Evolutionary conservation across 2,329 filamentous ascomycete genomes (phyloP).

Genomic region (Ophiostoma perfectum): DNA sequence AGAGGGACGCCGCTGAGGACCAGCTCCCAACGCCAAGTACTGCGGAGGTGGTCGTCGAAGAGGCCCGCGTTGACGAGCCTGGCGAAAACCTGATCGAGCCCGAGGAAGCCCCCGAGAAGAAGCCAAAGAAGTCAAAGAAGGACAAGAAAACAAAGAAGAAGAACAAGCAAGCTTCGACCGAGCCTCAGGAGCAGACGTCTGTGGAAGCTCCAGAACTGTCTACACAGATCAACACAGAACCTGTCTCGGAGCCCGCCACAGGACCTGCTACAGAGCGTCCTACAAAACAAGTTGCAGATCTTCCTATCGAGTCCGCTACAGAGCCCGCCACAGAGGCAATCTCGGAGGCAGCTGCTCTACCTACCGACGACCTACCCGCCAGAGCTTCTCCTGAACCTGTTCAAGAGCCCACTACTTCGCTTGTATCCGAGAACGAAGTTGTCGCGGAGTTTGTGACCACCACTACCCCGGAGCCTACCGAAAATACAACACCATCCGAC

Average conservation of each 20-base stretch:
- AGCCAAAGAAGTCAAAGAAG: constrained; percentile 36
- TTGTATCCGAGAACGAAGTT: background rate
- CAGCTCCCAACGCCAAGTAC: background rate
- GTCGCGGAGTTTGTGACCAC: background rate
- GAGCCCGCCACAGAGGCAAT: background rate
- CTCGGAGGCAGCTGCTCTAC: background rate
- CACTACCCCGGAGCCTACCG: background rate
- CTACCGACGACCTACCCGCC: background rate
- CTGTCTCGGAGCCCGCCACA: background rate
- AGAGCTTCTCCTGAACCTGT: background rate
- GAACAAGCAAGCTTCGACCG: constrained; percentile 20
- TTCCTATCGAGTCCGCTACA: background rate
- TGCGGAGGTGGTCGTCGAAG: background rate
- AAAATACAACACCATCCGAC: too few species aligned
- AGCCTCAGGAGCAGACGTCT: constrained; percentile 6
- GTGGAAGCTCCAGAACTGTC: constrained; percentile 2
- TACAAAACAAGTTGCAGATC: background rate
- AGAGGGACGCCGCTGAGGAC: background rate
- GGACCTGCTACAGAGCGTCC: background rate
- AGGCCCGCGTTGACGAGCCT: background rate
- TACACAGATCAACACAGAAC: background rate
- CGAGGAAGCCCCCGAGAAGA: background rate
- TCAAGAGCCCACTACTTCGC: background rate
- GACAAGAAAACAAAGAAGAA: constrained; percentile 28
- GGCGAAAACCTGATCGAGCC: background rate